Base-by-base conservation (phyloP, 108 stramenopile species). In the Epithemia pelagica region DNA sequence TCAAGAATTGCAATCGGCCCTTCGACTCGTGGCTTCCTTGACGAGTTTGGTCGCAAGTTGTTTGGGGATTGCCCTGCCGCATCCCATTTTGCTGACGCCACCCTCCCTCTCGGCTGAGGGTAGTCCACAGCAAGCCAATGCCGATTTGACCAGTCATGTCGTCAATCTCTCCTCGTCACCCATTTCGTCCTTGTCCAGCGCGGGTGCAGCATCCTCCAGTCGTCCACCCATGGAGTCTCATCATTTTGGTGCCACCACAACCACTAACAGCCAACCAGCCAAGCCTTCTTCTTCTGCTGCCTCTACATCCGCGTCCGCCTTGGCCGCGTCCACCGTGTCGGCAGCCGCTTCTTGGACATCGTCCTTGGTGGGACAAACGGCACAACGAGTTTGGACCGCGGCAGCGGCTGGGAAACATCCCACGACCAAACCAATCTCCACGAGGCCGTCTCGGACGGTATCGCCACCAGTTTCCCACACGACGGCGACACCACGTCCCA, bases 21-120 rank as follows among this genome's bases (percentile, higher is more conserved):
- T 92, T 30, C 74, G 91, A 26, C 37, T 92, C 58, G 86, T 92
- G 33, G 91, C 88, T 22, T 79, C 78, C 23, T 62, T 87, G 30
- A 92, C 86, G 3, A 70, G 71, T 57, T 73, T 82, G 54, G 80
- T 88, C 27, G 86, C 91, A 20, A 63, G 83, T 32, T 87, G 84
- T 80, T 65, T 92, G 51, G 86, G 86, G 8, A 84, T 92, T 59
- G 69, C 79, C 7, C 62, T 89, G 53, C 91, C 91, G 1, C 91
- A 92, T 82, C 91, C 88, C 0, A 86, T 92, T 28, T 54, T 89
- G 31, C 51, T 82, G 66, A 64, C 25, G 30, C 75, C 75, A 24
- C n/a, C n/a, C n/a, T n/a, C 20, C 60, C 2, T 18, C 30, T 24
- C 21, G 28, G 64, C 52, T 2, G 15, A 5, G 37, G 37, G 37